Conservation (phyloP, 164 flowering plant genomes). For the Vitis cinerea region DNA sequence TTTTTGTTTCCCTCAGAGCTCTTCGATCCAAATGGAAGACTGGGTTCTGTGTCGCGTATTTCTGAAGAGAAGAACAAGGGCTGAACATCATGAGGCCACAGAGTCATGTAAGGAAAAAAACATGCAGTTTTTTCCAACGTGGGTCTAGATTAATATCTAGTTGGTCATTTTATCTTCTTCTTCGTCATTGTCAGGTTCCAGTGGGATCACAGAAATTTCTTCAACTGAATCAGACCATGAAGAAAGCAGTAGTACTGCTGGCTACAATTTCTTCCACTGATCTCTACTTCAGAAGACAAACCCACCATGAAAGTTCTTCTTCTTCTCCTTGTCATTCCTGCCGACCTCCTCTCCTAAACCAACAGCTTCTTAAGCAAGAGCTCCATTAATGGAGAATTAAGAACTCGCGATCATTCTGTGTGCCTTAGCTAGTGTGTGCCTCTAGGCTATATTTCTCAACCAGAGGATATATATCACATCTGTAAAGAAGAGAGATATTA, state of each 20-base stretch:
- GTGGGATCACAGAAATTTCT: slow-evolving; percentile 35
- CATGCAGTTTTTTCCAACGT: background rate
- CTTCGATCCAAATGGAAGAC: slow-evolving; percentile 27
- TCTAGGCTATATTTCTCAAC: too few species aligned
- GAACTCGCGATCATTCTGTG: too few species aligned
- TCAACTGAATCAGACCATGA: slow-evolving; percentile 29
- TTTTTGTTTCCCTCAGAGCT: slow-evolving; percentile 20
- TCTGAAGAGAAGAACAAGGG: slow-evolving; percentile 36
- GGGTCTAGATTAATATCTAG: slow-evolving; percentile 2
- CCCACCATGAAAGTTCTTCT: too few species aligned
- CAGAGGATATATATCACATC: too few species aligned
- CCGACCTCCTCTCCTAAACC: too few species aligned
- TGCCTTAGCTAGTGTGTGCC: too few species aligned
- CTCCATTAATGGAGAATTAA: too few species aligned
- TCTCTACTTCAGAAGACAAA: background rate
- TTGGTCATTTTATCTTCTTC: slow-evolving; percentile 15
- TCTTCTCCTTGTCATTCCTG: too few species aligned
- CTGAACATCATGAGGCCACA: slow-evolving; percentile 10
- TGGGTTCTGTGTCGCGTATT: slow-evolving; percentile 68
- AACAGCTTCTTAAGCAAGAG: too few species aligned
- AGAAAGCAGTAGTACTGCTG: slow-evolving; percentile 23
- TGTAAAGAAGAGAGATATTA: too few species aligned
- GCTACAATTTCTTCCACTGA: background rate
- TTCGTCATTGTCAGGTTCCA: slow-evolving; percentile 29
- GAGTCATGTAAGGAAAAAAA: slow-evolving; percentile 1